These are phyloP conservation scores for Alternaria sp. DNA, from an alignment of 2,329 filamentous ascomycete species.

Conservation along the genomic window DNA sequence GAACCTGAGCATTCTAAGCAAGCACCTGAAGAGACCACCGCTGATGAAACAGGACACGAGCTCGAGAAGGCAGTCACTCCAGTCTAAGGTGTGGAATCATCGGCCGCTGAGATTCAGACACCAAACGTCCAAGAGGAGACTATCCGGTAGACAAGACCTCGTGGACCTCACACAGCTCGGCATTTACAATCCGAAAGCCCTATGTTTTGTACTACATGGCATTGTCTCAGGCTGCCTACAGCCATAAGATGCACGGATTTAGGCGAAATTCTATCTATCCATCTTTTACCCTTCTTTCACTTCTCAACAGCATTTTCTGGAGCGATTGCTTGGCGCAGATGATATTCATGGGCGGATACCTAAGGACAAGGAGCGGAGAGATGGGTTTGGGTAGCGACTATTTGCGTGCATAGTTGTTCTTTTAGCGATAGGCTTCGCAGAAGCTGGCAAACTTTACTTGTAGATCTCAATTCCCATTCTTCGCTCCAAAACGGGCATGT, in stretches of 20 bases:
- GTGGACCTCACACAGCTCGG: neutral
- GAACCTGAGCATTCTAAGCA: slow-evolving; percentile 19
- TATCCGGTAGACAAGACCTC: slow-evolving; percentile 29
- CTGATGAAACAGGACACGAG: slow-evolving; percentile 15
- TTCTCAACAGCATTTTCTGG: slow-evolving; percentile 49
- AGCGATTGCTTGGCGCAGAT: slow-evolving; percentile 44
- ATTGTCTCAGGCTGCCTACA: neutral
- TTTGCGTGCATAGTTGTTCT: slow-evolving; percentile 22
- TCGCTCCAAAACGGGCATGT: slow-evolving; percentile 15
- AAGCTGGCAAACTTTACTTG: slow-evolving; percentile 16
- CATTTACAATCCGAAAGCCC: neutral
- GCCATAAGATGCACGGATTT: slow-evolving; percentile 5
- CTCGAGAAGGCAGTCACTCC: slow-evolving; percentile 23
- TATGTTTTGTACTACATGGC: neutral
- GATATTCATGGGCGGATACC: slow-evolving; percentile 43
- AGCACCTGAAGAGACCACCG: slow-evolving; percentile 16
- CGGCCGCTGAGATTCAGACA: slow-evolving; percentile 36
- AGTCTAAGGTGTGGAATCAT: slow-evolving; percentile 34
- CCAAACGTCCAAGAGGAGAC: slow-evolving; percentile 34
- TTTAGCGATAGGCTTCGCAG: slow-evolving; percentile 20
- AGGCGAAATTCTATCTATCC: slow-evolving; percentile 1
- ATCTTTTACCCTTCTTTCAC: slow-evolving; percentile 21
- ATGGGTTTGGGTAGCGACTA: slow-evolving; percentile 34
- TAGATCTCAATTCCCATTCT: slow-evolving; percentile 32
- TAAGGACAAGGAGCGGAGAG: slow-evolving; percentile 26